Evolutionary conservation across 306 rosid genomes (phyloP), one percentile per base, ranked within the genome.

Genomic region (Ormosia semicastrata): DNA sequence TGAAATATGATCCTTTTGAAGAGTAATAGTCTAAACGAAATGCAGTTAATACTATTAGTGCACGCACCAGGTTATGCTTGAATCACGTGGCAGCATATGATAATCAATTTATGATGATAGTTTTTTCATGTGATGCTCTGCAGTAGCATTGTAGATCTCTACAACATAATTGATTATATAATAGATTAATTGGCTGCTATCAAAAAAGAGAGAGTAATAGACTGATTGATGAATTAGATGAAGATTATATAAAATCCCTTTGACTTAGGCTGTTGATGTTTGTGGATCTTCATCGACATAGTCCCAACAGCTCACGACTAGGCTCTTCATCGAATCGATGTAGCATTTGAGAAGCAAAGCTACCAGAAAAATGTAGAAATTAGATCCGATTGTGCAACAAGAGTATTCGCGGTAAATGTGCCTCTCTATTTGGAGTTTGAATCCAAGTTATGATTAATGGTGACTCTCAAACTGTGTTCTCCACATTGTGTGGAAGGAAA

Each of bases 381-480:
- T 78, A 9, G 13, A 49, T 34, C 13, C 2, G 8, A 2, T 53
- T 54, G 41, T 0, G 3, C 29, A 14, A 33, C 9, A 24, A 24
- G 24, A 24, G 24, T 24, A 24, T 24, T 24, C 24, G 24, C 24
- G 24, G 24, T 24, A 24, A 24, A 24, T 5, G 36, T 13, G 24
- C 34, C 53, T 50, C 66, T 66, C 67, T 46, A 24, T 78, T 66
- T 15, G 46, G 17, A 66, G 43, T 66, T 76, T 63, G 15, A 77
- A 15, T 52, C 63, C 52, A 2, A 43, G 8, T 34, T 66, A 34
- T 32, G 8, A 62, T 24, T 24, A 24, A 24, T 24, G 24, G 24
- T 0, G 24, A 24, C 24, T 24, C 24, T 0, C 24, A 24, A 24
- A 24, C 24, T 24, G 24, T 24, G 24, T 24, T 24, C 24, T 24